Percentiles rank a stretch among this genome's conserved stretches.
These are phyloP conservation scores for Fusarium lyarnte DNA, from an alignment of 2,329 filamentous ascomycete genomes.

Conservation along the genomic window DNA sequence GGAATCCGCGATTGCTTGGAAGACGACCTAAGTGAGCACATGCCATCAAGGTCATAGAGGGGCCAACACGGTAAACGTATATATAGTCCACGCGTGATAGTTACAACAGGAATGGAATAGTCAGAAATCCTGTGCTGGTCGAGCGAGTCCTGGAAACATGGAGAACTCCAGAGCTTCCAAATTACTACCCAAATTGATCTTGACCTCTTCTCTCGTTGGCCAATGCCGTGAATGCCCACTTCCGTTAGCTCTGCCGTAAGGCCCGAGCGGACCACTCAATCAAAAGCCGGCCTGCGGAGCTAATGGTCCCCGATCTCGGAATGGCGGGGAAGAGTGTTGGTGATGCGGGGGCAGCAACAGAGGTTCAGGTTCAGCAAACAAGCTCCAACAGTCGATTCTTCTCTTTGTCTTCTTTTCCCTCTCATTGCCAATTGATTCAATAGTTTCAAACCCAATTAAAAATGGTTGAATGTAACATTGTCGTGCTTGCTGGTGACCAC, in stretches of 20 bases:
- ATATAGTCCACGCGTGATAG: not conserved
- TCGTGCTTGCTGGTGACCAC: slow-evolving; percentile 85
- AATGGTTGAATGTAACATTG: slow-evolving; percentile 80
- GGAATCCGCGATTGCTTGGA: not conserved
- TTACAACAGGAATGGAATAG: not conserved
- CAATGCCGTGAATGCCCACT: slow-evolving; percentile 23
- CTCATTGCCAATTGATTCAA: not conserved
- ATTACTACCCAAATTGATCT: slow-evolving; percentile 33
- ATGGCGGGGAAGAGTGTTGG: slow-evolving; percentile 45
- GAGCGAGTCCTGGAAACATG: not conserved
- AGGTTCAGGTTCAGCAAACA: slow-evolving; percentile 19
- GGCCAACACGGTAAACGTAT: not conserved
- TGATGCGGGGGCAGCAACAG: slow-evolving; percentile 38
- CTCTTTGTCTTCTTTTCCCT: slow-evolving; percentile 4
- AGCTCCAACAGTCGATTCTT: slow-evolving; percentile 3
- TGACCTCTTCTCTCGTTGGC: slow-evolving; percentile 33
- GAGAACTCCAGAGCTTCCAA: not conserved
- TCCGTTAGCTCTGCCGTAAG: slow-evolving; percentile 18
- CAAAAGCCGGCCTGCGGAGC: slow-evolving; percentile 28
- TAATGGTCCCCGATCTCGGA: slow-evolving; percentile 51
- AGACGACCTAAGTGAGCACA: not conserved
- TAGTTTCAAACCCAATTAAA: not conserved
- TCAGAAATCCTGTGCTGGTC: not conserved
- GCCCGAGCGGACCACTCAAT: slow-evolving; percentile 34
- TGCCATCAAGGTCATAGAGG: not conserved